These are phyloP conservation scores for Peltaster fructicola DNA, from an alignment of 2,329 filamentous ascomycete species.

Conservation along the genomic window DNA sequence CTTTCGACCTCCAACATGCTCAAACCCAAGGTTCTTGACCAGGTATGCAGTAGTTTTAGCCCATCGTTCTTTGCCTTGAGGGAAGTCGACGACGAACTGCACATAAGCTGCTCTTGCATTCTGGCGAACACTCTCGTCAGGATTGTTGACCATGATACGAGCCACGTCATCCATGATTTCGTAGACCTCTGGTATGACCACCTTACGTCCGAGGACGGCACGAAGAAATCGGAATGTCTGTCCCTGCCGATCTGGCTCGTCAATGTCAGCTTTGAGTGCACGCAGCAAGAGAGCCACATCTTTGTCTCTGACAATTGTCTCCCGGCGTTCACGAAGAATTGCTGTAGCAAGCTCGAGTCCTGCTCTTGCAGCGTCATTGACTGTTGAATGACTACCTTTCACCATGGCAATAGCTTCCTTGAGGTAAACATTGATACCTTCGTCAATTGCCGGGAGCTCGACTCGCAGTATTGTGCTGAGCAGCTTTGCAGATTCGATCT, in stretches of 20 bases:
- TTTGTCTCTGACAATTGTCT: slow-evolving; percentile 59
- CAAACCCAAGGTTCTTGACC: slow-evolving; percentile 77
- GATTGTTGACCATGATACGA: slow-evolving; percentile 88
- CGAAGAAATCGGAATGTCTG: slow-evolving; percentile 89
- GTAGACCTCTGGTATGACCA: slow-evolving; percentile 77
- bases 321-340: slow-evolving; percentile 63
- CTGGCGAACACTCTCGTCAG: slow-evolving; percentile 74
- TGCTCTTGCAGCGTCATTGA: slow-evolving; percentile 69
- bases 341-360: slow-evolving; percentile 76
- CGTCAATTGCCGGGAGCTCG: slow-evolving; percentile 51
- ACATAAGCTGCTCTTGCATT: slow-evolving; percentile 78
- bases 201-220: slow-evolving; percentile 65
- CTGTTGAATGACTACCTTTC: slow-evolving; percentile 58
- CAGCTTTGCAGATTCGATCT: slow-evolving; percentile 72
- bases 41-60: slow-evolving; percentile 78
- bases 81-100: slow-evolving; percentile 87
- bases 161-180: slow-evolving; percentile 81
- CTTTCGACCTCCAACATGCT: slow-evolving; percentile 70
- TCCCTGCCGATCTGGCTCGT: slow-evolving; percentile 80
- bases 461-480: slow-evolving; percentile 72
- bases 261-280: slow-evolving; percentile 72
- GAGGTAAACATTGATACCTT: slow-evolving; percentile 59
- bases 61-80: slow-evolving; percentile 78
- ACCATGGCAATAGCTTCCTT: slow-evolving; percentile 72
- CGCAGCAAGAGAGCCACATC: slow-evolving; percentile 69